Percentiles rank a stretch among this genome's conserved stretches.
These are phyloP conservation scores for Podaxis mareebaensis DNA, from an alignment of 768 basidiomycete genomes.

Conservation along the genomic window DNA sequence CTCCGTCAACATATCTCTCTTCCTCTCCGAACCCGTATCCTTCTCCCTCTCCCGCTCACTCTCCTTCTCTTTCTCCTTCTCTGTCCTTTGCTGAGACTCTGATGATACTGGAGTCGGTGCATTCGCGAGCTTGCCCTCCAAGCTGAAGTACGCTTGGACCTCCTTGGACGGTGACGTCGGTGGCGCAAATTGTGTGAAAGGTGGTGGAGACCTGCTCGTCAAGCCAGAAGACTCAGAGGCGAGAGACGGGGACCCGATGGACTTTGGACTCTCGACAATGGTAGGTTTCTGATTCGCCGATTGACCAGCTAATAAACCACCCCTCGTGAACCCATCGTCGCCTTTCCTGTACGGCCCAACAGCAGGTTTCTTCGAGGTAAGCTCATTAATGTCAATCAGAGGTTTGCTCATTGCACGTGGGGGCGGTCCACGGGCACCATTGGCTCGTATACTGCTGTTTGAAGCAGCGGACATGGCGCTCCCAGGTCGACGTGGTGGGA, in stretches of 20 bases:
- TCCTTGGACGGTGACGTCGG: conserved; percentile 34
- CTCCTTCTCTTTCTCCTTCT: not conserved
- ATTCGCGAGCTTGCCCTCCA: conserved; percentile 3
- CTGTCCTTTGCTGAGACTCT: not conserved
- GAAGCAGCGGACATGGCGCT: conserved; percentile 52
- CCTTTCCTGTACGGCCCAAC: conserved; percentile 2
- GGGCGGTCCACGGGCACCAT: conserved; percentile 19
- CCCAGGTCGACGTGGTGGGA: conserved; percentile 66
- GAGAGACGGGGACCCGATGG: conserved; percentile 16
- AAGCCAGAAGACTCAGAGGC: conserved; percentile 17
- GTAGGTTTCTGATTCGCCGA: not conserved
- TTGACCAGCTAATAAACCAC: conserved; percentile 5
- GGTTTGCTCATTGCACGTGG: conserved; percentile 34
- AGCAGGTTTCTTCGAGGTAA: conserved; percentile 29
- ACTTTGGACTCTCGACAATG: conserved; percentile 27
- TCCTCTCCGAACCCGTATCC: conserved; percentile 26
- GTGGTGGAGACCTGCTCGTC: conserved; percentile 32
- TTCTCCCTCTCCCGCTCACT: conserved; percentile 4
- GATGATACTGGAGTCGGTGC: not conserved
- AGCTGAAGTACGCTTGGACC: not conserved
- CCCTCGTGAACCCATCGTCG: conserved; percentile 7
- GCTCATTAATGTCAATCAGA: conserved; percentile 50
- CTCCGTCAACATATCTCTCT: conserved; percentile 42
- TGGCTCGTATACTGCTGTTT: conserved; percentile 28
- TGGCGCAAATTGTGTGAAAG: conserved; percentile 34